phyloP scores from a whole-genome alignment of 1,139 yeast genomes.

The Saccharomyces pastorianus region DNA sequence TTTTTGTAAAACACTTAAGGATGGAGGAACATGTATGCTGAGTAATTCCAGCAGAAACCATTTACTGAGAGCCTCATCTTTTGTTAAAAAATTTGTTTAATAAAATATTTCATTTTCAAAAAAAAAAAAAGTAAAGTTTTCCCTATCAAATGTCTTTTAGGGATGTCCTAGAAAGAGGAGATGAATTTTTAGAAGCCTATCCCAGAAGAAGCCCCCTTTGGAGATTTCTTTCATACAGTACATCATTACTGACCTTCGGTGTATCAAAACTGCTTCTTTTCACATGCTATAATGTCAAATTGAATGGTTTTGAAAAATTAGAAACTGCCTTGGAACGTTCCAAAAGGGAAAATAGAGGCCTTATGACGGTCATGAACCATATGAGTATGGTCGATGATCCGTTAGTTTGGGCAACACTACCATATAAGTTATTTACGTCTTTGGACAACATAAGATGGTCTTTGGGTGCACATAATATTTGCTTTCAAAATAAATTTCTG shows the following conservation, averaged over 20 bases:
- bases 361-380: conserved; percentile 90
- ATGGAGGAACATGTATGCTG: background rate
- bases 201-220: conserved; percentile 55
- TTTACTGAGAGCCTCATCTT: background rate
- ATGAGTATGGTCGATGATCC: conserved; percentile 95
- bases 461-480: conserved; percentile 84
- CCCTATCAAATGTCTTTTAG: conserved; percentile 53
- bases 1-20: background rate
- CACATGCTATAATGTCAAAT: conserved; percentile 52
- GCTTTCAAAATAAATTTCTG: conserved; percentile 53
- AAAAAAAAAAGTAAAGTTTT: background rate
- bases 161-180: conserved; percentile 67
- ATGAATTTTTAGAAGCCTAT: conserved; percentile 55
- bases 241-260: conserved; percentile 60
- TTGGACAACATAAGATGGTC: conserved; percentile 83
- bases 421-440: conserved; percentile 56
- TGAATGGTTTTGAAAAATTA: conserved; percentile 54
- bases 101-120: no score
- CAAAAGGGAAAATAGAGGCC: conserved; percentile 58
- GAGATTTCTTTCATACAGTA: conserved; percentile 61
- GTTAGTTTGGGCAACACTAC: conserved; percentile 77
- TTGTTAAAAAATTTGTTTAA: background rate
- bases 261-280: conserved; percentile 57
- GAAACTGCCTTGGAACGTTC: conserved; percentile 58
- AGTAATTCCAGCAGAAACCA: background rate